phyloP scores from a whole-genome alignment of 164 flowering plant genomes.

The Nymphaea thermarum region DNA sequence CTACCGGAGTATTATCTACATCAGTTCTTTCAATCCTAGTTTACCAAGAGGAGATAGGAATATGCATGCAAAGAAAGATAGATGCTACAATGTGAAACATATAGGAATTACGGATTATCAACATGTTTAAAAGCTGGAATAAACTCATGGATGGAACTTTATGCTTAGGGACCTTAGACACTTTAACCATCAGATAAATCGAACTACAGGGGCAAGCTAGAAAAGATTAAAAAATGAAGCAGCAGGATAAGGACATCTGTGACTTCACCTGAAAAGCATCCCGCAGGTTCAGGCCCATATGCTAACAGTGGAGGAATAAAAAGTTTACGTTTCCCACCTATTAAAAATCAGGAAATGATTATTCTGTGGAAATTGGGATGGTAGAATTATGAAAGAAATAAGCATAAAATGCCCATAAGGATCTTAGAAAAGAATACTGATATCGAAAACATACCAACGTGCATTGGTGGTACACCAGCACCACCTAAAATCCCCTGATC shows the following conservation, averaged over 20 bases:
- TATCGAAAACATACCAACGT: slow-evolving; percentile 35
- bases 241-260: background rate
- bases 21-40: no score
- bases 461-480: slow-evolving; percentile 90
- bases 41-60: no score
- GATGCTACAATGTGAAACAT: no score
- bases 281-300: slow-evolving; percentile 96
- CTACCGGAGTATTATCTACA: no score
- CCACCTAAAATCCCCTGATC: slow-evolving; percentile 92
- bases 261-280: slow-evolving; percentile 76
- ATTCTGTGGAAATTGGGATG: background rate
- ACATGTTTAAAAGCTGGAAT: background rate
- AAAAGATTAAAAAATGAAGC: background rate
- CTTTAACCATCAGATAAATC: background rate
- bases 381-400: slow-evolving; percentile 2
- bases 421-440: background rate
- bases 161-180: background rate
- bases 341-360: background rate
- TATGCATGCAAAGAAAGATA: no score
- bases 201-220: background rate
- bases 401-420: background rate
- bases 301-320: slow-evolving; percentile 80
- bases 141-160: background rate
- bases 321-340: slow-evolving; percentile 89
- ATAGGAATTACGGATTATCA: no score